Conservation (phyloP, 2,329 filamentous ascomycete species). For the Colletotrichum sp. region DNA sequence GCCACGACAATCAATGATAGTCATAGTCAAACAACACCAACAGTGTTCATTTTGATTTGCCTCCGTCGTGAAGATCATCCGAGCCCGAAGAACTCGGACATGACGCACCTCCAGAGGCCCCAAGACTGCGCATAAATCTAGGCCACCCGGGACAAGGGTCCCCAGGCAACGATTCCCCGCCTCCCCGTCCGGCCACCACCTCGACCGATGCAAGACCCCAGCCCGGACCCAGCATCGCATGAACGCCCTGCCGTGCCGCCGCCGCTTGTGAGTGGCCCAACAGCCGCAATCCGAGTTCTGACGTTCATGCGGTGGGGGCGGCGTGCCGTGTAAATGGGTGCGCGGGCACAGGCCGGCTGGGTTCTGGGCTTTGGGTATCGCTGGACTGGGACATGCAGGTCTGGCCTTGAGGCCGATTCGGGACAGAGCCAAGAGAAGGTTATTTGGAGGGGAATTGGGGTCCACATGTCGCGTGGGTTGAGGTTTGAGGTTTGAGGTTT, state of each 20-base stretch:
- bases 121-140: neutral
- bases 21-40: neutral
- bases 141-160: neutral
- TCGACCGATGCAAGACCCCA: neutral
- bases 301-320: neutral
- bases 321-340: neutral
- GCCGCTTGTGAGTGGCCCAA: neutral
- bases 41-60: neutral
- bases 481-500: neutral
- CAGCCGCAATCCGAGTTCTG: neutral
- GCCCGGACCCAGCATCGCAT: neutral
- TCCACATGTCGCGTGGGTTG: neutral
- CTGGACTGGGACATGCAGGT: neutral
- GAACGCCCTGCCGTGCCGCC: neutral
- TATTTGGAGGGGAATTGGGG: neutral
- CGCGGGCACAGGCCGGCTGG: neutral
- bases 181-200: neutral
- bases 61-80: neutral
- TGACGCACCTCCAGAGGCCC: neutral
- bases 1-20: neutral
- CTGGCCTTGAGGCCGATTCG: neutral
- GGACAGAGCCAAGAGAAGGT: neutral
- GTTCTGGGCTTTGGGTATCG: neutral
- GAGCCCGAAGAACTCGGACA: neutral
- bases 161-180: neutral